These are phyloP conservation scores for Naganishia onofrii DNA, from an alignment of 768 basidiomycete species.

Conservation along the genomic window DNA sequence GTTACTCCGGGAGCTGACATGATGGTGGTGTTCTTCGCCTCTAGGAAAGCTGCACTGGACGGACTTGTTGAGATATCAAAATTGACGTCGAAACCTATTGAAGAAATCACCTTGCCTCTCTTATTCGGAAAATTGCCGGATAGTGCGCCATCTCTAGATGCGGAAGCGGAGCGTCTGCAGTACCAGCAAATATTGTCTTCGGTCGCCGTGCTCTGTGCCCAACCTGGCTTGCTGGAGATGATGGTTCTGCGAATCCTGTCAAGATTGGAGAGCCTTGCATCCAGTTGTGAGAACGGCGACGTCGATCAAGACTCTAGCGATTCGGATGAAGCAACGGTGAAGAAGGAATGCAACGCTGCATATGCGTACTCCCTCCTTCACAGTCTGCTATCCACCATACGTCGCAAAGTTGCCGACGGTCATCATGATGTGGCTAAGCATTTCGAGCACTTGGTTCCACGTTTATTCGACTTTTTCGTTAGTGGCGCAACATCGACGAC, in stretches of 20 bases:
- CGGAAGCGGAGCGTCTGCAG: constrained; percentile 60
- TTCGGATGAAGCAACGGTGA: neutral
- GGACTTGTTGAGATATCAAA: constrained; percentile 53
- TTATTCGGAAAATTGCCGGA: constrained; percentile 76
- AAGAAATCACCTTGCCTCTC: constrained; percentile 72
- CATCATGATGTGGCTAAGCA: constrained; percentile 78
- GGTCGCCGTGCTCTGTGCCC: constrained; percentile 69
- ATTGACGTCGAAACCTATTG: constrained; percentile 64
- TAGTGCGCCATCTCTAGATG: constrained; percentile 60
- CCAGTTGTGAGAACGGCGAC: constrained; percentile 32
- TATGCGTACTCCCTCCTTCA: constrained; percentile 81
- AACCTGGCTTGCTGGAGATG: constrained; percentile 75
- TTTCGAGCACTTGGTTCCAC: constrained; percentile 69
- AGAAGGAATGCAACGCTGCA: constrained; percentile 63
- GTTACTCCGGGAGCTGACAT: neutral
- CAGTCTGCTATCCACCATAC: constrained; percentile 65
- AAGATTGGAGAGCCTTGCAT: constrained; percentile 65
- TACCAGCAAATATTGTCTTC: constrained; percentile 68
- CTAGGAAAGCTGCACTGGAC: constrained; percentile 44
- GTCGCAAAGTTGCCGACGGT: constrained; percentile 57
- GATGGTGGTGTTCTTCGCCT: neutral
- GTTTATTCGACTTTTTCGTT: constrained; percentile 31
- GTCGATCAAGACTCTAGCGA: constrained; percentile 31
- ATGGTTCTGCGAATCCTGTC: constrained; percentile 72
- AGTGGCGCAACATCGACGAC: neutral